Evolutionary conservation across 2,329 filamentous ascomycete genomes (phyloP).

Genomic region (Stagonosporopsis chrysanthemi): DNA sequence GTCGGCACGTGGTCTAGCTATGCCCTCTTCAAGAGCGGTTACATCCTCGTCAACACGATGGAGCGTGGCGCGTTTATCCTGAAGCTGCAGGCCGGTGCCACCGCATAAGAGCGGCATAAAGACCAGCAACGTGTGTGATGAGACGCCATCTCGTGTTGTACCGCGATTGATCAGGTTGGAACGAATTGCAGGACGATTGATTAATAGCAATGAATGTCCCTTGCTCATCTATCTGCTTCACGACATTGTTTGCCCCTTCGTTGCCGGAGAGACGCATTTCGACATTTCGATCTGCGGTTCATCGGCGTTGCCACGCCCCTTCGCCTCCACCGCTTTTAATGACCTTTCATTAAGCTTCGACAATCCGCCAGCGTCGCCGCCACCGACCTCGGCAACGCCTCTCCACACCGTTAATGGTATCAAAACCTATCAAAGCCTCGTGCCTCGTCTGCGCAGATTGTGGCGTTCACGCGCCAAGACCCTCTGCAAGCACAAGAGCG

Average conservation of each 20-base stretch:
- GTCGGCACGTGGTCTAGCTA: slow-evolving; percentile 56
- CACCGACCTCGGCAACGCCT: slow-evolving; percentile 13
- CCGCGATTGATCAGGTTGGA: slow-evolving; percentile 1
- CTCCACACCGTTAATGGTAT: neutral
- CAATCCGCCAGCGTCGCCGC: slow-evolving; percentile 4
- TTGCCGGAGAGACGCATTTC: neutral
- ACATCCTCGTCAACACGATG: slow-evolving; percentile 52
- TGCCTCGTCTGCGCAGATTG: slow-evolving; percentile 21
- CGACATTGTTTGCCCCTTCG: neutral
- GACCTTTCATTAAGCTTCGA: slow-evolving; percentile 11
- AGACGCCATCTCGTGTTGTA: neutral
- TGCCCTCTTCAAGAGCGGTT: slow-evolving; percentile 50
- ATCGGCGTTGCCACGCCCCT: neutral
- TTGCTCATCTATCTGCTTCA: neutral
- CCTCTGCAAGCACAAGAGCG: slow-evolving; percentile 11
- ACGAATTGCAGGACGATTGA: neutral
- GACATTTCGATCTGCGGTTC: slow-evolving; percentile 1
- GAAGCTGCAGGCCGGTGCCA: slow-evolving; percentile 41
- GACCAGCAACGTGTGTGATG: neutral
- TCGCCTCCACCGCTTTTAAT: neutral
- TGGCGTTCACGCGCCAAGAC: slow-evolving; percentile 23
- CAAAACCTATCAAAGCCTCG: slow-evolving; percentile 5
- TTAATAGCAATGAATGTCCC: neutral
- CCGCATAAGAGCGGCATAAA: slow-evolving; percentile 11
- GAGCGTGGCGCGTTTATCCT: slow-evolving; percentile 50